Percentiles rank a stretch among this genome's conserved stretches.
phyloP scores from a whole-genome alignment of 139 green algal genomes.

The Picochlorum sp. region DNA sequence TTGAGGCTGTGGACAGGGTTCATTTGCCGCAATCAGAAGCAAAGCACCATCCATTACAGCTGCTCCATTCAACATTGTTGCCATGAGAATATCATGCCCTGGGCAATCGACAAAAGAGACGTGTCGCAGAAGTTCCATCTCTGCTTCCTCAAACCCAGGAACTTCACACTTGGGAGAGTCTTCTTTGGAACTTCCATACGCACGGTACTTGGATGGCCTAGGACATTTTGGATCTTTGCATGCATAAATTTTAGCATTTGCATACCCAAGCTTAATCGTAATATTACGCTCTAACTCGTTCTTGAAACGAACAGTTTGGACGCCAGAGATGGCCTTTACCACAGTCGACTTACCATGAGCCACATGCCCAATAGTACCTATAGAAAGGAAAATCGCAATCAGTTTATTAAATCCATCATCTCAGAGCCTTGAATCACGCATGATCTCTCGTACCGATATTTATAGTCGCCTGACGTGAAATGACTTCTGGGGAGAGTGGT shows the following conservation, averaged over 20 bases:
- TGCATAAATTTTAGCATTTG: slow-evolving; percentile 99
- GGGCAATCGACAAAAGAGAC: slow-evolving; percentile 99
- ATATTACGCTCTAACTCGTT: slow-evolving; percentile 99
- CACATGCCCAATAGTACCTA: slow-evolving; percentile 98
- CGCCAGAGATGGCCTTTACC: slow-evolving; percentile 98
- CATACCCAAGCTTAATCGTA: slow-evolving; percentile 99
- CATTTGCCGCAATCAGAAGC: slow-evolving; percentile 97
- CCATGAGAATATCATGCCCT: slow-evolving; percentile 99
- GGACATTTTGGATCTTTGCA: slow-evolving; percentile 71
- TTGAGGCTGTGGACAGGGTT: slow-evolving; percentile 97
- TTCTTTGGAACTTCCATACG: slow-evolving; percentile 87
- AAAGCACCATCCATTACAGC: slow-evolving; percentile 99
- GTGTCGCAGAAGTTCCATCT: slow-evolving; percentile 92
- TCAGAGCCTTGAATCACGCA: background rate
- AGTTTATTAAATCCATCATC: background rate
- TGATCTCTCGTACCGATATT: slow-evolving; percentile 83
- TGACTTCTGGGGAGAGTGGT: slow-evolving; percentile 94
- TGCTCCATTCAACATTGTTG: slow-evolving; percentile 99
- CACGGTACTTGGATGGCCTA: slow-evolving; percentile 72
- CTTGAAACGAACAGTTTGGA: slow-evolving; percentile 99
- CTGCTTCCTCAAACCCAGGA: slow-evolving; percentile 60
- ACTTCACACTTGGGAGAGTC: slow-evolving; percentile 71
- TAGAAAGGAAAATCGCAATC: background rate
- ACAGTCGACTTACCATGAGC: slow-evolving; percentile 99
- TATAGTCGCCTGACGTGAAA: slow-evolving; percentile 97